Conservation (phyloP, 1,284 basidiomycete species). For the Pseudozyma pruni region DNA sequence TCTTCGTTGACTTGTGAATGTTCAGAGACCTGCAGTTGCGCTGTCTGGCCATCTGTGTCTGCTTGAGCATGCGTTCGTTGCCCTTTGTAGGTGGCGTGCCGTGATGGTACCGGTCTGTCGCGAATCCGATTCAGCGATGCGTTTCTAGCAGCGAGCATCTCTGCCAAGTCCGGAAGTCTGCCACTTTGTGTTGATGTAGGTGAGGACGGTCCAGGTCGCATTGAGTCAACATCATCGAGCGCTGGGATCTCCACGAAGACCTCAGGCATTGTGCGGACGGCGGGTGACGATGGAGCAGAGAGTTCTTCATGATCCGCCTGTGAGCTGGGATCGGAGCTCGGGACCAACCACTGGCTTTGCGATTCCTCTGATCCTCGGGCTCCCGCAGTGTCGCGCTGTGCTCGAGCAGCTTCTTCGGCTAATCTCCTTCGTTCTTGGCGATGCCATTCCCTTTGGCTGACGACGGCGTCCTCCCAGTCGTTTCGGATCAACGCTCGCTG, state of each 20-base stretch:
- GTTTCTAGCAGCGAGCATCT: slow-evolving; percentile 22
- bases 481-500: slow-evolving; percentile 65
- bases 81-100: slow-evolving; percentile 27
- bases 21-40: not conserved
- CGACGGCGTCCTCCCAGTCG: slow-evolving; percentile 69
- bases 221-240: not conserved
- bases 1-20: slow-evolving; percentile 15
- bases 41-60: not conserved
- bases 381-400: slow-evolving; percentile 15
- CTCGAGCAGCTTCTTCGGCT: slow-evolving; percentile 35
- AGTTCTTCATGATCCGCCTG: slow-evolving; percentile 30
- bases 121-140: not conserved
- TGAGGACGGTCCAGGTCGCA: slow-evolving; percentile 3
- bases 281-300: slow-evolving; percentile 17
- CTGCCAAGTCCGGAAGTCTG: slow-evolving; percentile 28
- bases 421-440: slow-evolving; percentile 44
- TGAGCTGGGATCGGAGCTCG: slow-evolving; percentile 39
- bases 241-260: slow-evolving; percentile 31
- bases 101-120: not conserved
- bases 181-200: slow-evolving; percentile 29
- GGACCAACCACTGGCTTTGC: slow-evolving; percentile 44
- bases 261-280: slow-evolving; percentile 4
- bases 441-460: slow-evolving; percentile 60
- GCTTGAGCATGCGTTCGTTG: slow-evolving; percentile 7
- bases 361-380: slow-evolving; percentile 23